Conservation (phyloP, 1,284 basidiomycete species). For the Puccinia horiana region DNA sequence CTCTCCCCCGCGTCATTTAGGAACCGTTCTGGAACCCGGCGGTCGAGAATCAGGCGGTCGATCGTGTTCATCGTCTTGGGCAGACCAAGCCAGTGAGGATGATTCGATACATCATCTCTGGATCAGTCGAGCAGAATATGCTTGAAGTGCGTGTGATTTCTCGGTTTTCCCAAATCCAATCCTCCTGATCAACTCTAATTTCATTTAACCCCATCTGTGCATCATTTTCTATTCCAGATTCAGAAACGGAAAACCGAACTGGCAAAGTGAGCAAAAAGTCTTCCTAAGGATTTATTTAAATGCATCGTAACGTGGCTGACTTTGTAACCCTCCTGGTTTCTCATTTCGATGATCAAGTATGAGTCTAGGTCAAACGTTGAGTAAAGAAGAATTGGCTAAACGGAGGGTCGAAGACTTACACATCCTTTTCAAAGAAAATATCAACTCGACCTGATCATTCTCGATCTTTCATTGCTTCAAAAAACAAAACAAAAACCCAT, state of each 20-base stretch:
- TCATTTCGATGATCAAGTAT: too few relatives aligned
- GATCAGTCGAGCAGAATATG: conserved; percentile 75
- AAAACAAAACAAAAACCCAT: too few relatives aligned
- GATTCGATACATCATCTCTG: conserved; percentile 86
- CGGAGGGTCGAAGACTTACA: conserved; percentile 79
- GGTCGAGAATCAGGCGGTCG: conserved; percentile 67
- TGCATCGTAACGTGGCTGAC: too few relatives aligned
- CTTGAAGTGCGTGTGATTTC: conserved; percentile 54
- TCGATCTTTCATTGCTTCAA: too few relatives aligned
- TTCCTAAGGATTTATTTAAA: too few relatives aligned
- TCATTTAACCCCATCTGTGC: conserved; percentile 59
- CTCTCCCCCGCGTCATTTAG: too few relatives aligned
- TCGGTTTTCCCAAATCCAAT: background rate
- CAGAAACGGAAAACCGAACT: conserved; percentile 92
- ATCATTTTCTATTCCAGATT: conserved; percentile 69
- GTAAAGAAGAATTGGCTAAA: conserved; percentile 77
- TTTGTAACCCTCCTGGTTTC: too few relatives aligned
- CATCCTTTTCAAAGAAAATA: conserved; percentile 58
- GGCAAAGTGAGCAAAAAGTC: conserved; percentile 75
- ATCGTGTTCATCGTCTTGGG: conserved; percentile 72
- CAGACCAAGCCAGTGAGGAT: conserved; percentile 88
- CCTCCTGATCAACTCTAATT: background rate
- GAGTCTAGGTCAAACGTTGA: conserved; percentile 75
- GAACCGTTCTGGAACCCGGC: too few relatives aligned
- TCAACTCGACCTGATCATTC: background rate